Evolutionary conservation across 495 filamentous ascomycete species (phyloP).

Genomic region (Hypomontagnella monticulosa): DNA sequence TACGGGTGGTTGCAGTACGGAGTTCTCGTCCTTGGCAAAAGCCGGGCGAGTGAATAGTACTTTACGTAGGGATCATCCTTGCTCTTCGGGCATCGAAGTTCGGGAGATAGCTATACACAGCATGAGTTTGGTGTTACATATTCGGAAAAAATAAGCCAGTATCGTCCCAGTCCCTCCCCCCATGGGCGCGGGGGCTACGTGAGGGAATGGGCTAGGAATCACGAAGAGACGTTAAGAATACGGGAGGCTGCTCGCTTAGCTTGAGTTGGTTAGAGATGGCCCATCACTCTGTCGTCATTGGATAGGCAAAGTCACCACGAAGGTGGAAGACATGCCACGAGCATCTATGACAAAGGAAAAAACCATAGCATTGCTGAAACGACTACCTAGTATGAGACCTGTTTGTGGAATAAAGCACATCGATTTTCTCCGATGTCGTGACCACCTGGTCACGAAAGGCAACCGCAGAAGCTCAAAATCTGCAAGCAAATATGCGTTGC

Average conservation of each 20-base stretch:
- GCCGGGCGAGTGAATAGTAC: conserved; percentile 31
- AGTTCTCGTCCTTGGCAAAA: conserved; percentile 33
- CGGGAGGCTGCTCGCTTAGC: conserved; percentile 9
- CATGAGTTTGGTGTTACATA: conserved; percentile 30
- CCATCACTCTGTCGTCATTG: conserved; percentile 11
- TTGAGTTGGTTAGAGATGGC: not conserved
- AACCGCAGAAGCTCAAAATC: too few relatives aligned
- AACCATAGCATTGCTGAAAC: conserved; percentile 1
- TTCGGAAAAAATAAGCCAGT: conserved; percentile 17
- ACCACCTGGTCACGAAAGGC: not conserved
- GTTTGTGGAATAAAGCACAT: conserved; percentile 5
- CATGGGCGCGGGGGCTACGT: not conserved
- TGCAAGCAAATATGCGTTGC: not conserved
- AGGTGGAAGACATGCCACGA: not conserved
- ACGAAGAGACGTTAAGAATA: not conserved
- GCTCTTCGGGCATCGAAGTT: conserved; percentile 29
- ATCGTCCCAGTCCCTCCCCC: not conserved
- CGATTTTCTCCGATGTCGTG: conserved; percentile 1
- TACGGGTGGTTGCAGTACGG: conserved; percentile 26
- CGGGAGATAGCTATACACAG: conserved; percentile 29
- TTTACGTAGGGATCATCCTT: conserved; percentile 26
- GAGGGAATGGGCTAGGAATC: not conserved
- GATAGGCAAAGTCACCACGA: conserved; percentile 5
- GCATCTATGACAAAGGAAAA: not conserved
- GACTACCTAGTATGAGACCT: conserved; percentile 1